These are phyloP conservation scores for Halenospora varia DNA, from an alignment of 495 filamentous ascomycete species.

Conservation along the genomic window DNA sequence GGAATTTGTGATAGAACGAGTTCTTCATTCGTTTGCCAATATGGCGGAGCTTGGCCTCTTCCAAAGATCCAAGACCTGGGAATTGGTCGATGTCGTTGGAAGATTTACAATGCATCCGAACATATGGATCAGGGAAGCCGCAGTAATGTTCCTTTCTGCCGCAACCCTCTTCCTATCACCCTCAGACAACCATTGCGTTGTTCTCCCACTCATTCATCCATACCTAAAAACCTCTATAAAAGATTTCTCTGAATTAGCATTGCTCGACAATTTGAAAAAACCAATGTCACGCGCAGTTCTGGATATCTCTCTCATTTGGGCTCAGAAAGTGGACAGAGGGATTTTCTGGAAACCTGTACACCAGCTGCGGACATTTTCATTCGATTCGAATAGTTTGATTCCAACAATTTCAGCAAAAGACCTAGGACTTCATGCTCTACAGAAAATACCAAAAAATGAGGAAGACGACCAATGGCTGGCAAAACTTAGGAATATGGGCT, in stretches of 20 bases:
- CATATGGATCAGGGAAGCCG: slow-evolving; percentile 88
- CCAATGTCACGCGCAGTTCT: slow-evolving; percentile 76
- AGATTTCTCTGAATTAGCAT: slow-evolving; percentile 61
- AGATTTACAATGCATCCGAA: slow-evolving; percentile 93
- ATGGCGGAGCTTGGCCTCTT: slow-evolving; percentile 87
- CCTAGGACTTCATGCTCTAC: slow-evolving; percentile 34
- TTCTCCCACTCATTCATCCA: slow-evolving; percentile 71
- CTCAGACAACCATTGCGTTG: slow-evolving; percentile 78
- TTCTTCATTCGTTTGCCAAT: slow-evolving; percentile 81
- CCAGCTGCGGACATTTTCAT: slow-evolving; percentile 60
- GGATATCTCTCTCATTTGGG: slow-evolving; percentile 85
- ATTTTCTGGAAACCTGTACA: slow-evolving; percentile 79
- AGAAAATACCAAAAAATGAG: slow-evolving; percentile 67
- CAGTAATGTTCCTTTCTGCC: slow-evolving; percentile 74
- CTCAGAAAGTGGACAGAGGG: slow-evolving; percentile 70
- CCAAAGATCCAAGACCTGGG: slow-evolving; percentile 79
- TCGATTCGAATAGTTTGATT: slow-evolving; percentile 49
- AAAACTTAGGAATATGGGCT: slow-evolving; percentile 76
- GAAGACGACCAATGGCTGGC: slow-evolving; percentile 96
- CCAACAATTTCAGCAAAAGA: slow-evolving; percentile 43
- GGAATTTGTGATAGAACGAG: slow-evolving; percentile 90
- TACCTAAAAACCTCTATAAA: slow-evolving; percentile 70
- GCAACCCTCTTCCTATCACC: slow-evolving; percentile 71
- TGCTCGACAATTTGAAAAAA: slow-evolving; percentile 81
- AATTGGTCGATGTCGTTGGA: slow-evolving; percentile 73